Evolutionary conservation across 805 yeast genomes (phyloP), one percentile per base, ranked within the genome.

Genomic region (Kuraishia capsulata): DNA sequence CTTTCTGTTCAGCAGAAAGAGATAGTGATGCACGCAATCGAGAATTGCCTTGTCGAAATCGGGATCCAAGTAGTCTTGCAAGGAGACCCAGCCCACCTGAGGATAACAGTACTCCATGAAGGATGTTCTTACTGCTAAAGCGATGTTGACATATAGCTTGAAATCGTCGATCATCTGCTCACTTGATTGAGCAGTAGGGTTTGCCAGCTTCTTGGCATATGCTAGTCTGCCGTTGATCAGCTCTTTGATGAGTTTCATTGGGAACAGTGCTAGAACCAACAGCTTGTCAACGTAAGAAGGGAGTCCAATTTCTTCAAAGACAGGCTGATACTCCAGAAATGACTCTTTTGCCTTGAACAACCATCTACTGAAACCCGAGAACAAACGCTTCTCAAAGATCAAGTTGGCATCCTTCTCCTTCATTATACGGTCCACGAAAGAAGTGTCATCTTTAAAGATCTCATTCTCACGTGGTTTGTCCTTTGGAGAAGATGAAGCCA

Each of bases 171-270:
- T 73, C 72, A 87, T 81, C 59, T 90, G 96, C 57, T 92, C 98
- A 48, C 92, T 85, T 80, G 87, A 85, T 88, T 87, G 83, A 78
- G 89, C 76, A 0, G 97, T 88, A 2, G 96, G 96, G 49, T 81
- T 83, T 38, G 72, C 76, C 35, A 90, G 61, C 51, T 81, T 82
- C 54, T 73, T 69, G 2, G 97, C 95, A 54, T 85, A 88, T 2
- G 70, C 64, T 33, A 90, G 64, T 46, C 97, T 71, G 31, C 84
- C 73, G 26, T 71, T 70, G 32, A 89, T 81, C 37, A 86, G 73
- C 49, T 86, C 96, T 50, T 80, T 81, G 49, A 88, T 79, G 33
- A 92, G 64, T 44, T 75, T 76, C 49, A 86, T 68, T 0, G 97
- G 97, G 44, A 92, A 84, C 39, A 73, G 65, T 29, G 87, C 71